These are phyloP conservation scores for Perkinsela sp. DNA, from an alignment of 208 protist genomes.

Conservation along the genomic window DNA sequence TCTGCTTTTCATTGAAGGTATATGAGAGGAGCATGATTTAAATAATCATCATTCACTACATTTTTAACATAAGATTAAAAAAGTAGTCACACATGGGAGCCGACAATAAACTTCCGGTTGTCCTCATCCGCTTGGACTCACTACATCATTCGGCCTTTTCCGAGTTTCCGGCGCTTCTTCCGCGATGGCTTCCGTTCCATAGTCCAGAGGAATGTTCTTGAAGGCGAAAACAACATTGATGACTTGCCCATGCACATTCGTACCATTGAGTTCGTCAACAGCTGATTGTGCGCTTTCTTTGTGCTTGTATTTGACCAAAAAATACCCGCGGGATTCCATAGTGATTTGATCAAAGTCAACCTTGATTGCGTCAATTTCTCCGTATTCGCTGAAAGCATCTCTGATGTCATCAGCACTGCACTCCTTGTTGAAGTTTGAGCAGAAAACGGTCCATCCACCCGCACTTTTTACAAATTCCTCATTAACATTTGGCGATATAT, in stretches of 20 bases:
- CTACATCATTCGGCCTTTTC: too few relatives aligned
- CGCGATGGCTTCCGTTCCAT: too few relatives aligned
- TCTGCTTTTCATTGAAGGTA: too few relatives aligned
- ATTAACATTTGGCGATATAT: neutral
- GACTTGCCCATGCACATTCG: constrained; percentile 1
- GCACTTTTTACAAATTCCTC: neutral
- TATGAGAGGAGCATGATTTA: too few relatives aligned
- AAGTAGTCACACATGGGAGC: too few relatives aligned
- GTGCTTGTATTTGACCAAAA: constrained; percentile 56
- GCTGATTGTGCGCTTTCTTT: constrained; percentile 30
- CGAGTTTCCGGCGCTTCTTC: too few relatives aligned
- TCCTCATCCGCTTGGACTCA: too few relatives aligned
- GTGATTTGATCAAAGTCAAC: constrained; percentile 54
- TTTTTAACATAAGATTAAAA: too few relatives aligned
- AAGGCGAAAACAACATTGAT: constrained; percentile 2
- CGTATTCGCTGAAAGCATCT: constrained; percentile 44
- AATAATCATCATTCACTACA: too few relatives aligned
- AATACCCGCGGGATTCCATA: constrained; percentile 48
- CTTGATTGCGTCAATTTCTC: constrained; percentile 49
- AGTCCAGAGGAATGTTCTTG: too few relatives aligned
- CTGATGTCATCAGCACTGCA: constrained; percentile 1
- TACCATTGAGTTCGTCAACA: constrained; percentile 33
- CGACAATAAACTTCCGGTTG: too few relatives aligned
- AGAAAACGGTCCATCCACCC: neutral
- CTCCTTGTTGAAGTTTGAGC: neutral